Evolutionary conservation across 306 rosid genomes (phyloP).

Genomic region (Oxytropis ochrocephala): DNA sequence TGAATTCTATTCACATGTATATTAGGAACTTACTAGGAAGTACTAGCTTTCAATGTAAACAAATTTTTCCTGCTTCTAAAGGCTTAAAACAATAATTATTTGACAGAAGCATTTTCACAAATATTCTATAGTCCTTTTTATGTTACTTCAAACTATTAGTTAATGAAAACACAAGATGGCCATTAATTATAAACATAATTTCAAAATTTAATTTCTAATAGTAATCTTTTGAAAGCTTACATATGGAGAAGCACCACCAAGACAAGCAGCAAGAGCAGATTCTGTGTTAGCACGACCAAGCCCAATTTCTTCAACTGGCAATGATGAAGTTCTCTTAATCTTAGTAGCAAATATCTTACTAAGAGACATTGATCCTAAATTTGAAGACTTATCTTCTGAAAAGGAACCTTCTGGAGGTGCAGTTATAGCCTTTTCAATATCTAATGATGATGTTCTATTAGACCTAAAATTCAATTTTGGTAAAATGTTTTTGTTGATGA

Average conservation of each 20-base stretch:
- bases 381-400: constrained; percentile 56
- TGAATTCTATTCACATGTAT: neutral
- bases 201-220: neutral
- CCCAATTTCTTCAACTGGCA: constrained; percentile 73
- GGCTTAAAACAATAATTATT: constrained; percentile 1
- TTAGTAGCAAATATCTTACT: constrained; percentile 62
- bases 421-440: constrained; percentile 47
- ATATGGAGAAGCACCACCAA: constrained; percentile 35
- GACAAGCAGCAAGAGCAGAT: constrained; percentile 47
- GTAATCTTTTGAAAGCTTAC: constrained; percentile 40
- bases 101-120: constrained; percentile 6
- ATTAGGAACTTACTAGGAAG: neutral
- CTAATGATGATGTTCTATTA: constrained; percentile 41
- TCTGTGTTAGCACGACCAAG: constrained; percentile 48
- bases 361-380: constrained; percentile 68
- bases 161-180: neutral
- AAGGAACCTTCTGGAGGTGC: constrained; percentile 42
- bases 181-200: neutral
- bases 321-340: constrained; percentile 77
- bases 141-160: neutral
- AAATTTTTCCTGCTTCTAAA: neutral
- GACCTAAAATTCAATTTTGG: constrained; percentile 70
- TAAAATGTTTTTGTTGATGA: constrained; percentile 52
- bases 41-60: neutral
- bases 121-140: neutral